Conservation (phyloP, 1,139 yeast genomes). For the Debaryomyces singareniensis region DNA sequence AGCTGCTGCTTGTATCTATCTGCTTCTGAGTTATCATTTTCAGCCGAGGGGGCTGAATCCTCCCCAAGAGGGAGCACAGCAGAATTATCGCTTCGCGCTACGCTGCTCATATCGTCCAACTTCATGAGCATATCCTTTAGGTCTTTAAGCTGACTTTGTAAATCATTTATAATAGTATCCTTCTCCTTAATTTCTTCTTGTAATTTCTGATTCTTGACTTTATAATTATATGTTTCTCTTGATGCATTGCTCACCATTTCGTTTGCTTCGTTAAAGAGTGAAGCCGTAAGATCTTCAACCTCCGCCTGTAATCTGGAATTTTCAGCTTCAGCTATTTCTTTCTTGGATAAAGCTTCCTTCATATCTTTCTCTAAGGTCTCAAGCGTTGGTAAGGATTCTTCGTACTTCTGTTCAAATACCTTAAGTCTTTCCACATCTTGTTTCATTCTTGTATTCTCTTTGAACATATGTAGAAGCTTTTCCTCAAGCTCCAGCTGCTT, state of each 20-base stretch:
- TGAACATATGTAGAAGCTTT: slow-evolving; percentile 25
- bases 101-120: slow-evolving; percentile 27
- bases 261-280: slow-evolving; percentile 75
- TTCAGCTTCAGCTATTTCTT: slow-evolving; percentile 50
- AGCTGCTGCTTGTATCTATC: slow-evolving; percentile 13
- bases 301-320: slow-evolving; percentile 57
- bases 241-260: slow-evolving; percentile 72
- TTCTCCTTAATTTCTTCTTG: slow-evolving; percentile 66
- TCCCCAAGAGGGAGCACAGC: slow-evolving; percentile 5
- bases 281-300: slow-evolving; percentile 71
- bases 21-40: slow-evolving; percentile 5
- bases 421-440: slow-evolving; percentile 12
- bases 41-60: background rate
- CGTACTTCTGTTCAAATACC: slow-evolving; percentile 21
- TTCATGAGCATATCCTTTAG: slow-evolving; percentile 49
- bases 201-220: slow-evolving; percentile 50
- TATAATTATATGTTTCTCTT: slow-evolving; percentile 48
- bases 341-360: slow-evolving; percentile 24
- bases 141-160: slow-evolving; percentile 65
- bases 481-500: slow-evolving; percentile 52
- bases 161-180: slow-evolving; percentile 57
- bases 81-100: slow-evolving; percentile 8
- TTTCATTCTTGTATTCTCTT: slow-evolving; percentile 23
- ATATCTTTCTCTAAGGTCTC: slow-evolving; percentile 26
- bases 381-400: slow-evolving; percentile 21